Conservation (phyloP, 75 land plant species). For the Picea glauca region DNA sequence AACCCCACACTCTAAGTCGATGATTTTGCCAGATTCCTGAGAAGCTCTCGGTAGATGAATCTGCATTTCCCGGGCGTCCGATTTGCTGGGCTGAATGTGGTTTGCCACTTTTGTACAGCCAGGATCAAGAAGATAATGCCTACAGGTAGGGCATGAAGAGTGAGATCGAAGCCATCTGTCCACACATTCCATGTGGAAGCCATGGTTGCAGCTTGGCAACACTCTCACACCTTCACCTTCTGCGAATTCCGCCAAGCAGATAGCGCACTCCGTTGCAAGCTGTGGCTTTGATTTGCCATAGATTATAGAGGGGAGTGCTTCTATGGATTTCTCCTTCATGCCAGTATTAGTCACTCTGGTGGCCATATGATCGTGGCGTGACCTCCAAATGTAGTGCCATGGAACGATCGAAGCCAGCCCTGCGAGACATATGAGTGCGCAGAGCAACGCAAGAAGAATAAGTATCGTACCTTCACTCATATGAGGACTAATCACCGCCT, state of each 20-base stretch:
- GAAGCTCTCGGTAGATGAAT: not conserved
- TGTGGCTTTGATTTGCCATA: not conserved
- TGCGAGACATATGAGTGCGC: not conserved
- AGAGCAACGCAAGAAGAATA: not conserved
- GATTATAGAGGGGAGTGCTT: not conserved
- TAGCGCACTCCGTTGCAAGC: constrained; percentile 24
- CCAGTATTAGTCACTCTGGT: not conserved
- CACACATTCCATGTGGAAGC: constrained; percentile 39
- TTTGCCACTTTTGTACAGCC: too few relatives aligned
- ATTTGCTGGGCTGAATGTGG: not conserved
- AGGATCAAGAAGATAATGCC: constrained; percentile 33
- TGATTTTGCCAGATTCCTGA: too few relatives aligned
- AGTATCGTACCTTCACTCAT: not conserved
- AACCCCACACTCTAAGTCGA: too few relatives aligned
- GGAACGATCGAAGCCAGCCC: not conserved
- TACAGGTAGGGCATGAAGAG: constrained; percentile 54
- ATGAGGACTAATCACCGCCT: not conserved
- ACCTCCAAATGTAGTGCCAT: not conserved
- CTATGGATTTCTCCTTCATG: not conserved
- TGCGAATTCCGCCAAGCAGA: constrained; percentile 33
- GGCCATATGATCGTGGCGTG: not conserved
- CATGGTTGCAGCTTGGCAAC: constrained; percentile 35
- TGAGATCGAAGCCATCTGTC: constrained; percentile 42
- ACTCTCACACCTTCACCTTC: constrained; percentile 30
- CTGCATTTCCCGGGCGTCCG: not conserved